Base-by-base conservation (phyloP, 1,284 basidiomycete genomes). In the Inonotus hispidus region DNA sequence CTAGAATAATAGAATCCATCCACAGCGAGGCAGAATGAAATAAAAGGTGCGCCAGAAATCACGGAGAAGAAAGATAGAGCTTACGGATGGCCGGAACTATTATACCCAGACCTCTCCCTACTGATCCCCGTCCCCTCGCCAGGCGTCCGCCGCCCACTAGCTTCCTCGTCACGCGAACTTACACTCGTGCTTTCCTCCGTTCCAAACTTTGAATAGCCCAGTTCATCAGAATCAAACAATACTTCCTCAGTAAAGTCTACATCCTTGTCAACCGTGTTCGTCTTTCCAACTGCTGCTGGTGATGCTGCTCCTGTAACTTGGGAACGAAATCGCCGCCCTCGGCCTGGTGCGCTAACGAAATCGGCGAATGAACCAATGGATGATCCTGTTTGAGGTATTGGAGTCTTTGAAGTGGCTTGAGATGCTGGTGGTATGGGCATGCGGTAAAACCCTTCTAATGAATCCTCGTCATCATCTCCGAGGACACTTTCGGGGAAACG, bases 371-470 rank as follows among this genome's bases (percentile, higher is more conserved):
- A 78, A 1, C 80, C 73, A 35, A 78, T 70, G 1, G 81, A 69
- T 35, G 58, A 71, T 57, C 65, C 68, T 27, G 66, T 58, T 39
- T 72, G 67, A 63, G 68, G 65, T 3, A 46, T 61, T 39, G 69
- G 70, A 1, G 63, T 58, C n/a, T 65, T 56, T 38, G 62, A 56
- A 13, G 67, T 7, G n/a, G 38, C 45, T 46, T 61, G 63, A 52
- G 29, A 38, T 70, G 76, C 13, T 78, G 73, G 63, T 79, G 80
- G 38, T 53, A 83, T 72, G 5, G 84, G 82, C 38, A 84, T 77
- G 63, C 81, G 81, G 68, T 88, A 88, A 68, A 87, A 85, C 61
- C 85, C 84, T 60, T 84, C 84, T 23, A 79, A 71, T 43, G 83
- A 80, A 38, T 85, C 84, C 43, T 72, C 71, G 16, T 74, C 74